Conservation (phyloP, 2,329 filamentous ascomycete species). For the Neopestalotiopsis sp. region DNA sequence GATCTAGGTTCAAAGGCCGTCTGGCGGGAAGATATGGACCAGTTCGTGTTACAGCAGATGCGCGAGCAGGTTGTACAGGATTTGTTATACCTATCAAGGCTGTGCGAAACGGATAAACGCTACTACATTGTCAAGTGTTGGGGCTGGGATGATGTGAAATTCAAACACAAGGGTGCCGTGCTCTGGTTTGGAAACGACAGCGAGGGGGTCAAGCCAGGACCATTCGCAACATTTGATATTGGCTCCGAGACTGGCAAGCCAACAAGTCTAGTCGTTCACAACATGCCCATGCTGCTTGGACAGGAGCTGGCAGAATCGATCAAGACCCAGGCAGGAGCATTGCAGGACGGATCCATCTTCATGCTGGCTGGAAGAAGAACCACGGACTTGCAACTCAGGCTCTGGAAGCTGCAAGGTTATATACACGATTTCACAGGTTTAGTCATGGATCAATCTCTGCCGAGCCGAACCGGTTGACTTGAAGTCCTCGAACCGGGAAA, state of each 20-base stretch:
- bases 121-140: constrained; percentile 48
- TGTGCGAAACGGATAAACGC: constrained; percentile 33
- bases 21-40: constrained; percentile 62
- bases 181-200: constrained; percentile 44
- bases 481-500: too few species aligned
- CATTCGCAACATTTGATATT: constrained; percentile 52
- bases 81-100: constrained; percentile 45
- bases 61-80: constrained; percentile 51
- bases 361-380: constrained; percentile 49
- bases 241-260: constrained; percentile 32
- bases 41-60: constrained; percentile 55
- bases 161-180: constrained; percentile 47
- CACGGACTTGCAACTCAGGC: constrained; percentile 49
- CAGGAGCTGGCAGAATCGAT: constrained; percentile 47
- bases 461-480: background rate
- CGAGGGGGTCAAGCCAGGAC: constrained; percentile 30
- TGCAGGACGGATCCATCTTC: constrained; percentile 44
- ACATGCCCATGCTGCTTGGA: constrained; percentile 57
- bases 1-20: constrained; percentile 28
- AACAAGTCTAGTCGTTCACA: constrained; percentile 54
- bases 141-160: constrained; percentile 49
- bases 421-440: constrained; percentile 29
- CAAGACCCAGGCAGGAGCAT: constrained; percentile 35
- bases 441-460: background rate
- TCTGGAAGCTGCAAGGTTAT: constrained; percentile 67